Conservation (phyloP, 2,329 filamentous ascomycete genomes). For the Xylariales sp. region DNA sequence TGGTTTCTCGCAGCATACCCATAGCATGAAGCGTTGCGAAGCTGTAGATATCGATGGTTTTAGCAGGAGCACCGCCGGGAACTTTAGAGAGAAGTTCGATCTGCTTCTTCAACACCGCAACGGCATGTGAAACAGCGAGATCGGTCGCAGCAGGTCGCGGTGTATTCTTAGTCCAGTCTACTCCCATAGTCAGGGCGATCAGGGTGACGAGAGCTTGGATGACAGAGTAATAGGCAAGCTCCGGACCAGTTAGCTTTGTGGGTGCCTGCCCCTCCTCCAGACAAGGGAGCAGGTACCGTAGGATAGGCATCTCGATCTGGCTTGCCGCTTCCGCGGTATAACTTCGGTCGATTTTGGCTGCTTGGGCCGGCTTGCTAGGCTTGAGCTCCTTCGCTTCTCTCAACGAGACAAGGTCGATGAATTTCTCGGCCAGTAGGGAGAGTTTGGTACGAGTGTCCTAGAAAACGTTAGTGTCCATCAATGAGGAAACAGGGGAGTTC, state of each 20-base stretch:
- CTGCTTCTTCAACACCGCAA: slow-evolving; percentile 14
- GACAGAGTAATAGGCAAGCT: slow-evolving; percentile 7
- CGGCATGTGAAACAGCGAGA: slow-evolving; percentile 6
- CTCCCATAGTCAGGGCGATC: slow-evolving; percentile 8
- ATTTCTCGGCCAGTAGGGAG: slow-evolving; percentile 44
- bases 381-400: slow-evolving; percentile 49
- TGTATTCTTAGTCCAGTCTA: background rate
- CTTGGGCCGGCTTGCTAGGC: slow-evolving; percentile 32
- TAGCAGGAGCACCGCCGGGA: slow-evolving; percentile 12
- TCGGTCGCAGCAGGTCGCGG: slow-evolving; percentile 9
- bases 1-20: slow-evolving; percentile 32
- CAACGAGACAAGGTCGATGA: slow-evolving; percentile 44
- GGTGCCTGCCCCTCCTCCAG: no score
- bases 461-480: no score
- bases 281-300: no score
- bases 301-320: no score
- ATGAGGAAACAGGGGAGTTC: no score
- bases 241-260: slow-evolving; percentile 5
- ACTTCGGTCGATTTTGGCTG: slow-evolving; percentile 34
- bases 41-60: slow-evolving; percentile 20
- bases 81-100: slow-evolving; percentile 14
- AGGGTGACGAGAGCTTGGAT: slow-evolving; percentile 8
- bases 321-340: background rate
- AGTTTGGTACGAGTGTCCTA: slow-evolving; percentile 48
- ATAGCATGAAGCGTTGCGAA: slow-evolving; percentile 31